These are phyloP conservation scores for Plasmodium gaboni DNA, from an alignment of 169 alveolate species.

Conservation along the genomic window DNA sequence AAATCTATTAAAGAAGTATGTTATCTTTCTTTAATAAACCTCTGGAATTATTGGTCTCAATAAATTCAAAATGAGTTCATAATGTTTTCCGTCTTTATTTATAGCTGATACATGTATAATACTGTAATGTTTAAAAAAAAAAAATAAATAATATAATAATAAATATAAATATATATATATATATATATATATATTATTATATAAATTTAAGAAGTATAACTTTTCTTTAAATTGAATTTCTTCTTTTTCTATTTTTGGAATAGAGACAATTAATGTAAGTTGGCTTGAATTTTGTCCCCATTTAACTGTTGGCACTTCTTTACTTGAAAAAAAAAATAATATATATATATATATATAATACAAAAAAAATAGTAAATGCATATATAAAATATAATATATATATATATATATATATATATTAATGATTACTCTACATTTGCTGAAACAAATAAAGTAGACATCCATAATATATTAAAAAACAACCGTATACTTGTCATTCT, in stretches of 20 bases:
- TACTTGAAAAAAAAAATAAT: constrained; percentile 7
- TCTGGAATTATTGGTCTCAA: constrained; percentile 67
- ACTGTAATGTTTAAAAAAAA: constrained; percentile 13
- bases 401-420: constrained; percentile 1
- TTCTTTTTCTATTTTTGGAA: constrained; percentile 24
- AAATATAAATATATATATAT: neutral
- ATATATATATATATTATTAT: neutral
- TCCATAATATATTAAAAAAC: neutral
- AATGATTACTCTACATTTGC: neutral
- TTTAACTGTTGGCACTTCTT: constrained; percentile 55
- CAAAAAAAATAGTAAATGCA: neutral
- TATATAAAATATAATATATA: neutral
- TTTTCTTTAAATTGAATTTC: constrained; percentile 66
- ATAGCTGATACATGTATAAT: constrained; percentile 40
- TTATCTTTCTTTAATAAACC: constrained; percentile 15
- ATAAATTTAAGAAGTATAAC: constrained; percentile 24
- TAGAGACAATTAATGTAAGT: constrained; percentile 45
- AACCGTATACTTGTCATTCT: neutral
- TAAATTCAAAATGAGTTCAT: constrained; percentile 33
- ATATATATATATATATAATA: neutral
- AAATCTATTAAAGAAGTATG: neutral
- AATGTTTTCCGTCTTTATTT: constrained; percentile 34
- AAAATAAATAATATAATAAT: neutral
- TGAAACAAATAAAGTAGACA: constrained; percentile 1
- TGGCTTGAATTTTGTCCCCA: constrained; percentile 71